phyloP scores from a whole-genome alignment of 768 basidiomycete species.

The Leccinum subgranulosum region DNA sequence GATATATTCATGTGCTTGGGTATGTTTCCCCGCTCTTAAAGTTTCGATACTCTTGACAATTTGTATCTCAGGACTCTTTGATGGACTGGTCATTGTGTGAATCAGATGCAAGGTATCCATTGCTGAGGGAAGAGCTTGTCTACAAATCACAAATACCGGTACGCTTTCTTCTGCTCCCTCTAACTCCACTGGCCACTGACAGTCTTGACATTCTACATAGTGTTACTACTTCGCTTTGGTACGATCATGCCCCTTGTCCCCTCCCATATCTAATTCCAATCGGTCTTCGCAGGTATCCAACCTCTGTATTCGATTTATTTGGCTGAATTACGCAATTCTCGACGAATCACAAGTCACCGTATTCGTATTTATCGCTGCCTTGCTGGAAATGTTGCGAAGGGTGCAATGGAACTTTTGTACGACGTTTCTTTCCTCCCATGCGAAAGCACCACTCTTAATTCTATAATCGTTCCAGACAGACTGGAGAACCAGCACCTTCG shows the following conservation, averaged over 20 bases:
- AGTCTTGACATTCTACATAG: slow-evolving; percentile 32
- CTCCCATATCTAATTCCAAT: background rate
- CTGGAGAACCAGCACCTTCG: slow-evolving; percentile 92
- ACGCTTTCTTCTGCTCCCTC: slow-evolving; percentile 11
- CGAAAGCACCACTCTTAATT: background rate
- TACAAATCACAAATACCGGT: slow-evolving; percentile 66
- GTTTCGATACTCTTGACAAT: background rate
- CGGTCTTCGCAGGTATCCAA: slow-evolving; percentile 58
- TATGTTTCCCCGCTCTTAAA: slow-evolving; percentile 31
- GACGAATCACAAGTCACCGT: slow-evolving; percentile 47
- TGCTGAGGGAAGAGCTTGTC: slow-evolving; percentile 72
- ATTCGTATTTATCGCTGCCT: slow-evolving; percentile 63
- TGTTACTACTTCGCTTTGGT: slow-evolving; percentile 81
- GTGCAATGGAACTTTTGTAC: slow-evolving; percentile 91
- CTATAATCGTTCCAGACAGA: slow-evolving; percentile 46
- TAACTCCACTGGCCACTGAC: background rate
- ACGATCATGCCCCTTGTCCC: slow-evolving; percentile 11
- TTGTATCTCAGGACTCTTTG: slow-evolving; percentile 62
- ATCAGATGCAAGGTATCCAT: slow-evolving; percentile 47
- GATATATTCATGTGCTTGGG: slow-evolving; percentile 77
- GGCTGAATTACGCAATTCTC: slow-evolving; percentile 74
- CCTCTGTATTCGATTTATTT: slow-evolving; percentile 72
- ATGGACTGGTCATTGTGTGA: slow-evolving; percentile 91
- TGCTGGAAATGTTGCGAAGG: slow-evolving; percentile 75
- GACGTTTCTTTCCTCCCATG: slow-evolving; percentile 24